Evolutionary conservation across 805 yeast genomes (phyloP), one percentile per base, ranked within the genome.

Genomic region (Jamesozyma hellenica): DNA sequence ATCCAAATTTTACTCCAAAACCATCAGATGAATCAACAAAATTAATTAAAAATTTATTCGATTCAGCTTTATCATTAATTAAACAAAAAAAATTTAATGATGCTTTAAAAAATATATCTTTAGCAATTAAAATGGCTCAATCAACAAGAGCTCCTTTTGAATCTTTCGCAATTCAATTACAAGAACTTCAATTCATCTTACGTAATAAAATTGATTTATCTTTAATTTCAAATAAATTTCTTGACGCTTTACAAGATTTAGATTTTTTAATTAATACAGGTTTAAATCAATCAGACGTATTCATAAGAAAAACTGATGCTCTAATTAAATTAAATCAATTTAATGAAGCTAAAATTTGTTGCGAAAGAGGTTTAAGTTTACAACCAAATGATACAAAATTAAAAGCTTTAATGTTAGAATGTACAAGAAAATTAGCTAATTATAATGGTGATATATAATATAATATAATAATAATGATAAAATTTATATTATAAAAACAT

Each of bases 281-380:
- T 60, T 63, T 75, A 56, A 61, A 66, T 39, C 63, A 75, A 4
- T 77, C 88, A 1, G 92, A 82, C 39, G 79, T 82, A 54, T 80
- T 79, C 52, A 66, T 81, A 39, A 72, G 92, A 63, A 71, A 80
- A 51, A 82, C 86, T 1, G 77, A 81, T 36, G 75, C 82, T 34
- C 66, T 70, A 47, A 61, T 63, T 48, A 76, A 79, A 49, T 63
- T 82, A 54, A 83, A 81, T 1, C 75, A 76, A 55, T 70, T 73
- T 42, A 72, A 71, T 34, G 75, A 69, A 8, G 81, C 87, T 2
- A 74, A 76, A 44, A 72, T 74, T 2, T 82, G 75, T 50, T 71
- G 79, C 51, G 88, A 81, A 60, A 71, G 88, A 55, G 94, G 88
- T 0, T 65, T 82, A 42, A 66, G 79, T n/a, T 72, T 81, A 49